Conservation (phyloP, 768 basidiomycete species). For the Tephrocybe rancida region DNA sequence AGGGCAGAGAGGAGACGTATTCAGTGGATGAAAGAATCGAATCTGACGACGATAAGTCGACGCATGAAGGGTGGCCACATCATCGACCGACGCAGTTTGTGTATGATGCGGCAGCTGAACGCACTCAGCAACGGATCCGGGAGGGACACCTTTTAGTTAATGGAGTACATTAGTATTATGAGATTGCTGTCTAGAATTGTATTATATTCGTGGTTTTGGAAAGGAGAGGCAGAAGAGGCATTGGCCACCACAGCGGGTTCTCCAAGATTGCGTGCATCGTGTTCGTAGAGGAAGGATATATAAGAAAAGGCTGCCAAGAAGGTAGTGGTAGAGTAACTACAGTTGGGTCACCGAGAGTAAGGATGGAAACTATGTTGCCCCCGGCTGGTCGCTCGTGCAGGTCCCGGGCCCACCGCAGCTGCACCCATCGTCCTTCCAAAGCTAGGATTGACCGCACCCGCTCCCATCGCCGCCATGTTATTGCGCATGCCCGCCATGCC, state of each 20-base stretch:
- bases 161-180: conserved; percentile 43
- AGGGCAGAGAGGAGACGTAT: conserved; percentile 35
- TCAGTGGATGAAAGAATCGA: conserved; percentile 38
- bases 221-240: too few relatives aligned
- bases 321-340: background rate
- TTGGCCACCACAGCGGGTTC: background rate
- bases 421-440: conserved; percentile 40
- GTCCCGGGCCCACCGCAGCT: conserved; percentile 27
- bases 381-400: conserved; percentile 46
- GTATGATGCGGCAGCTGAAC: conserved; percentile 93
- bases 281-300: too few relatives aligned
- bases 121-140: conserved; percentile 60
- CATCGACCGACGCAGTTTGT: conserved; percentile 60
- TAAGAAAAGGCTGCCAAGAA: background rate
- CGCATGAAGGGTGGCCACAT: conserved; percentile 28
- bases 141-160: conserved; percentile 44
- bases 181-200: background rate
- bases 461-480: conserved; percentile 22
- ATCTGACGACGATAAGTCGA: conserved; percentile 45
- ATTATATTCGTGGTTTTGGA: background rate
- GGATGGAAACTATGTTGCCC: conserved; percentile 68
- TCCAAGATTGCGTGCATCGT: too few relatives aligned
- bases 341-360: conserved; percentile 57
- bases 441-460: conserved; percentile 18
- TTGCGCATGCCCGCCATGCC: conserved; percentile 16